Percentiles rank a stretch among this genome's conserved stretches.
phyloP scores from a whole-genome alignment of 768 basidiomycete species.

The Pulveroboletus ravenelii region DNA sequence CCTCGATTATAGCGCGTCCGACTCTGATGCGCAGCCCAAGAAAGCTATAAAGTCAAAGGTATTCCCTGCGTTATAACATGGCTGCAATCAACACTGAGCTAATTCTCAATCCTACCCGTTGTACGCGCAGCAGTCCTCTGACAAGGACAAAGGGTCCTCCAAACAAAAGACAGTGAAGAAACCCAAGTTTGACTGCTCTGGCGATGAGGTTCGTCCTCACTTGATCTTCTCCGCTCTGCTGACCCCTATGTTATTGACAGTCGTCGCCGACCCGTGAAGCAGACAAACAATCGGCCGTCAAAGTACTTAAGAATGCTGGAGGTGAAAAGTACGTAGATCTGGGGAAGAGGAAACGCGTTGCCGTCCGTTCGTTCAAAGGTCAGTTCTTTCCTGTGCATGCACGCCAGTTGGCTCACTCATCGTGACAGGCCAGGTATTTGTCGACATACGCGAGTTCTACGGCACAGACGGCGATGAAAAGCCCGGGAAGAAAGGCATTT shows the following conservation, averaged over 20 bases:
- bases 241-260: constrained; percentile 20
- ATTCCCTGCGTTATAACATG: background rate
- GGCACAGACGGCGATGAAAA: constrained; percentile 54
- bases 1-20: constrained; percentile 7
- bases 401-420: constrained; percentile 26
- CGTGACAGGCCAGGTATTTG: constrained; percentile 40
- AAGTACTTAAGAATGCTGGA: constrained; percentile 18
- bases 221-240: background rate
- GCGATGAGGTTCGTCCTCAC: constrained; percentile 7
- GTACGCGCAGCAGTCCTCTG: background rate
- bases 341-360: constrained; percentile 67
- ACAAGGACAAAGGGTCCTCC: constrained; percentile 13
- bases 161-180: constrained; percentile 33
- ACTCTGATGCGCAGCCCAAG: constrained; percentile 13
- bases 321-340: constrained; percentile 54
- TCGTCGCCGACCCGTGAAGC: constrained; percentile 3
- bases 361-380: constrained; percentile 50
- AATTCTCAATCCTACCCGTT: background rate
- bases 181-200: constrained; percentile 22
- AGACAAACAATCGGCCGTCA: background rate
- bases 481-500: constrained; percentile 80
- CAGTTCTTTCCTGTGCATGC: background rate
- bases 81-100: background rate
- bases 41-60: constrained; percentile 15
- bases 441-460: constrained; percentile 79